Evolutionary conservation across 176 grass and related monocot genomes (phyloP), one percentile per base, ranked within the genome.

Genomic region (Avena sativa): DNA sequence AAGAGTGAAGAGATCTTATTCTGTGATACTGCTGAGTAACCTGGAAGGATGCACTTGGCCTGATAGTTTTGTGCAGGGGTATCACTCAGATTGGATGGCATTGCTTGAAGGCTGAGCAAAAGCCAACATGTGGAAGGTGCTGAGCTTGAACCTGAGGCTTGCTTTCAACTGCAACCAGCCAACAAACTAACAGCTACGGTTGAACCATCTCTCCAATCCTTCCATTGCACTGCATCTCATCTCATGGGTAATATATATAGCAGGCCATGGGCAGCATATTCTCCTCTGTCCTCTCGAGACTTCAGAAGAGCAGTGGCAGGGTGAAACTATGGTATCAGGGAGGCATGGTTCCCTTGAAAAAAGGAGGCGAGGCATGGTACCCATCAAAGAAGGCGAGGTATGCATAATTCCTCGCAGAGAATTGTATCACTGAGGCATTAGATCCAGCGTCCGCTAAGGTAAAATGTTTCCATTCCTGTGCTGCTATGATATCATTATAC

Each of bases 181-280:
- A 91, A 91, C 90, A 85, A 91, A 81, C 90, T 62, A 88, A 91
- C 76, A 91, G 86, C 90, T 86, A 88, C 83, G 21, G 86, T 47
- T 14, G 53, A 91, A 85, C 90, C 86, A 85, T 82, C 56, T 23
- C 53, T n/a, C 80, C 26, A 50, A 61, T 51, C 69, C 67, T 84
- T 88, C 71, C 51, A 81, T 49, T 61, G 25, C 81, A 81, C 76
- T 88, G 36, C 82, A 77, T 57, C 53, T 61, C 73, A 76, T 76
- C 52, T 48, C 21, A 63, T 78, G 62, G 44, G 74, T 19, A 62
- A 36, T 91, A 88, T 91, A 62, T 84, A 81, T 82, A 81, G 44
- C 76, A 77, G 62, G 44, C 40, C 76, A 84, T 76, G 43, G 51
- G n/a, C 53, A 17, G 30, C 76, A 71, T 70, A 71, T 78, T 48